Evolutionary conservation across 1,139 yeast genomes (phyloP), one percentile per base, ranked within the genome.

Genomic region (Yamadazyma songkhlaensis): DNA sequence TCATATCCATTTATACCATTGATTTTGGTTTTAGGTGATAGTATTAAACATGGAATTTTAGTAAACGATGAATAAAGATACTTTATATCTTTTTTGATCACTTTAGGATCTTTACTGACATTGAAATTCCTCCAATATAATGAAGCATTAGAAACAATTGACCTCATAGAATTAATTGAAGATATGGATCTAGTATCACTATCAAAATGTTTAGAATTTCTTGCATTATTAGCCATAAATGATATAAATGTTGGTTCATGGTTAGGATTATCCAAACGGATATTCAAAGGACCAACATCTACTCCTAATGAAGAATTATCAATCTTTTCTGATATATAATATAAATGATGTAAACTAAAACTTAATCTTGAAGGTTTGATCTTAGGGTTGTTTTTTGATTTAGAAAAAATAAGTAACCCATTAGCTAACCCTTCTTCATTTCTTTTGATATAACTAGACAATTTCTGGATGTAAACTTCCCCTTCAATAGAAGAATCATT

Each of bases 61-160:
- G 84, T 77, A 55, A 81, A 81, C 8, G 83, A 79, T n/a, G 81
- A 74, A 51, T 79, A 77, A 28, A 81, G 54, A 55, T 81, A 81
- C 45, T 70, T 72, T 36, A 80, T 56, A 49, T 81, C 84, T 31
- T 70, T 68, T 32, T 57, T 62, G 27, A 71, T 58, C 15, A 61
- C 57, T 35, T 66, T 70, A 11, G 77, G 75, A 45, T 71, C 77
- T 45, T 65, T 66, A 38, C 59, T 56, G 20, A 34, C 36, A 20
- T 64, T 59, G 35, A 61, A 56, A 9, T 62, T 57, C 42, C 74
- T 55, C 73, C 76, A 69, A 45, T 69, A 71, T 2, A 64, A 60
- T 1, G 72, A 64, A 3, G 77, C 76, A 38, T 62, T 64, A 25
- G 73, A 62, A 10, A 72, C 72, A 4, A 76, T 74, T 20, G 84